Conservation (phyloP, 2,329 filamentous ascomycete species). For the Apiospora aurea region DNA sequence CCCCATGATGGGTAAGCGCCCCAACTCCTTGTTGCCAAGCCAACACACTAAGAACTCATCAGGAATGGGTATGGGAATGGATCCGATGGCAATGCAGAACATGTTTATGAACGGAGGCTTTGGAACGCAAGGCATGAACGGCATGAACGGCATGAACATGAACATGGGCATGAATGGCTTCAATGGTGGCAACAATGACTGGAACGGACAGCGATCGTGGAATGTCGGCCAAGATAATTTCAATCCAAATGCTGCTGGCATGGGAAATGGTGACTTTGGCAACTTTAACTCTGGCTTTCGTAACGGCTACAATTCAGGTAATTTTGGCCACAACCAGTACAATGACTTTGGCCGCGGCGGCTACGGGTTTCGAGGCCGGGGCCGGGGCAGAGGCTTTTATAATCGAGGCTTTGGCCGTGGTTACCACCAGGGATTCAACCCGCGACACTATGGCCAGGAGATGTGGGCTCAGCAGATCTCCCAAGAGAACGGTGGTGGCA, state of each 20-base stretch:
- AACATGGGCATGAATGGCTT: constrained; percentile 77
- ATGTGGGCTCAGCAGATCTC: constrained; percentile 37
- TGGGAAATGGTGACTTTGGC: constrained; percentile 82
- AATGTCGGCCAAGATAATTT: constrained; percentile 89
- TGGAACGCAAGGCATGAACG: constrained; percentile 76
- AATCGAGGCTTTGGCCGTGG: constrained; percentile 61
- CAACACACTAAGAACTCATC: constrained; percentile 28
- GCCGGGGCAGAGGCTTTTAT: constrained; percentile 64
- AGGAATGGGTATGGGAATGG: constrained; percentile 90
- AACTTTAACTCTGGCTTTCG: constrained; percentile 79
- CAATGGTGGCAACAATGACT: constrained; percentile 76
- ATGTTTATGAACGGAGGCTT: constrained; percentile 83
- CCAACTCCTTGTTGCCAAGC: constrained; percentile 4
- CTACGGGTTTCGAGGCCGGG: constrained; percentile 72
- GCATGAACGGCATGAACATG: constrained; percentile 77
- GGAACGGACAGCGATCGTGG: constrained; percentile 83
- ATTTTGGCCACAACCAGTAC: constrained; percentile 79
- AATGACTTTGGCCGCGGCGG: constrained; percentile 79
- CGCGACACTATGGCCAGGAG: constrained; percentile 33
- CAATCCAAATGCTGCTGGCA: constrained; percentile 84
- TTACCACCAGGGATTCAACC: constrained; percentile 52
- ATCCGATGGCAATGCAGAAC: constrained; percentile 77
- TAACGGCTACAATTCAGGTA: constrained; percentile 82
- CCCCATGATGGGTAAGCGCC: constrained; percentile 84
- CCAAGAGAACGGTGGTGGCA: constrained; percentile 34